Conservation (phyloP, 1,139 yeast genomes). For the Hemisphaericaspora subhashii region DNA sequence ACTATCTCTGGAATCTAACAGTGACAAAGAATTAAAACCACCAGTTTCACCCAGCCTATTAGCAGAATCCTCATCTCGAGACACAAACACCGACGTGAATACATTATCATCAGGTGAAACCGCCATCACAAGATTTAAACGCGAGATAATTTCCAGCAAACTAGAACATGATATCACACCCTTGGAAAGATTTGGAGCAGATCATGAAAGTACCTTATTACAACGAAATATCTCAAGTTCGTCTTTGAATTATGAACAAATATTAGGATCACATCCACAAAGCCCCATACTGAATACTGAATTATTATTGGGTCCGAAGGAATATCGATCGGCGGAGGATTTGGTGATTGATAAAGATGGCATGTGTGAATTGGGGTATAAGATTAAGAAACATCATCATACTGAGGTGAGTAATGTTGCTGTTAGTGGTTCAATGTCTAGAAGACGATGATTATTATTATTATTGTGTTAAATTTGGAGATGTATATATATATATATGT, state of each 20-base stretch:
- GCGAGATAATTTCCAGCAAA: not conserved
- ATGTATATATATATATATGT: not conserved
- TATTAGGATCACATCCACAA: constrained; percentile 2
- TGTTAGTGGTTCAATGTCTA: constrained; percentile 26
- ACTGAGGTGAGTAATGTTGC: constrained; percentile 38
- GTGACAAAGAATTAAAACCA: not conserved
- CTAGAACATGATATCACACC: not conserved
- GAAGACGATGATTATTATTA: constrained; percentile 14
- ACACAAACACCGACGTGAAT: not conserved
- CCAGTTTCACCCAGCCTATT: not conserved
- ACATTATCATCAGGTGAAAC: not conserved
- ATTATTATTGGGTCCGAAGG: not conserved
- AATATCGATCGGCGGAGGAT: constrained; percentile 6
- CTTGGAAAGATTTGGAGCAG: constrained; percentile 1
- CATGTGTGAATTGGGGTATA: constrained; percentile 45
- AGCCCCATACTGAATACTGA: not conserved
- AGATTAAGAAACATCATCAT: constrained; percentile 46
- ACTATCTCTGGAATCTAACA: not conserved
- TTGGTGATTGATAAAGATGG: constrained; percentile 30
- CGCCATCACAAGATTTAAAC: not conserved
- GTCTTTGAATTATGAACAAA: constrained; percentile 10
- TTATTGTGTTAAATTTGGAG: not conserved
- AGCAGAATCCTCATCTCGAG: not conserved
- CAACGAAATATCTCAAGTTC: constrained; percentile 10
- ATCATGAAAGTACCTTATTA: not conserved